Base-by-base conservation (phyloP, 306 rosid genomes). In the Amphicarpaea edgeworthii region DNA sequence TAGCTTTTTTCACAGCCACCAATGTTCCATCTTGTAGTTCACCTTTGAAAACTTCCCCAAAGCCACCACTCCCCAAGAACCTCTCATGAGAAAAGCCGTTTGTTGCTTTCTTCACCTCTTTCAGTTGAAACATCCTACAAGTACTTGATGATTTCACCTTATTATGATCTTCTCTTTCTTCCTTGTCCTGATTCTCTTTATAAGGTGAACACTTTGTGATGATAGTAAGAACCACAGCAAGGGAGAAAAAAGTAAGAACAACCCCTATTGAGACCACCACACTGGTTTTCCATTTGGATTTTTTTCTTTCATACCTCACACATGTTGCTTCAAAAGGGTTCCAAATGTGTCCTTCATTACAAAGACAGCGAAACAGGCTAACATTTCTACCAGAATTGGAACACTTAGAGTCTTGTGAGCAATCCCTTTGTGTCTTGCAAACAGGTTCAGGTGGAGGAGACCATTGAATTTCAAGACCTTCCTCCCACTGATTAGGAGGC, bases 391-490 rank as follows among this genome's bases (percentile, higher is more conserved):
- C 77, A 3, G 81, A 5, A 72, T 81, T 68, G 6, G 78, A 85
- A 68, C 97, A 92, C 30, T 76, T 80, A 3, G 97, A 92, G 70
- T 73, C 85, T 55, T 80, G 72, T 23, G 85, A 77, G 82, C 95
- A 94, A 78, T 91, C 96, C 2, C 38, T 54, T 34, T 92, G 98
- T 15, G 86, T 70, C 62, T 67, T 87, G 59, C 96, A 94, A n/a
- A 80, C 40, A 2, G 97, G 93, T 84, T 92, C 99, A 24, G 70
- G 70, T 50, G 99, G 97, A 66, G 87, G 77, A 71, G 81, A 3
- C 99, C 97, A 92, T 71, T 92, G 99, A 86, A 95, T 86, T 83
- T 95, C 97, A 77, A 95, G 77, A 6, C 97, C 97, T 64, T 90
- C 97, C 70, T 90, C 92, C 99, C 97, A 95, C 51, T 87, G 88